Conservation (phyloP, 805 yeast species). For the Yamadazyma tumulicola region DNA sequence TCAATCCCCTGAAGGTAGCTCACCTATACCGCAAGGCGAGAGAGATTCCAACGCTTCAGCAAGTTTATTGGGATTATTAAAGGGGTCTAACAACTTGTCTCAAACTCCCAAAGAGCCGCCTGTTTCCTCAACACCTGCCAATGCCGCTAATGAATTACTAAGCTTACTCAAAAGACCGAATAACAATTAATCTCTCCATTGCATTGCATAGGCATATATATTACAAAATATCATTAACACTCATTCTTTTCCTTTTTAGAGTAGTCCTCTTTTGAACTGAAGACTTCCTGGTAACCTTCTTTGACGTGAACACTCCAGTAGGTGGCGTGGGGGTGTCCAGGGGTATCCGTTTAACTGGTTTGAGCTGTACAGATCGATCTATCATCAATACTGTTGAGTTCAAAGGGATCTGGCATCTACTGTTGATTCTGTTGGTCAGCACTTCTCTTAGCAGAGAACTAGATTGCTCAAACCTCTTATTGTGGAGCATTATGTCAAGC, state of each 20-base stretch:
- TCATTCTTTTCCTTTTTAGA: background rate
- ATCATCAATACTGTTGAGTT: constrained; percentile 4
- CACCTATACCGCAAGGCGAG: constrained; percentile 1
- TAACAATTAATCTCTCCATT: background rate
- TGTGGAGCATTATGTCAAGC: constrained; percentile 17
- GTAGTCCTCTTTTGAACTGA: constrained; percentile 1
- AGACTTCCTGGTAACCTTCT: constrained; percentile 1
- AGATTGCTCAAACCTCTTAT: constrained; percentile 4
- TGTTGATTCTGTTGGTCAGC: constrained; percentile 7
- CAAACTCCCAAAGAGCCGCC: constrained; percentile 2
- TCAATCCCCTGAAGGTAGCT: constrained; percentile 2
- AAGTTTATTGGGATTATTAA: constrained; percentile 14
- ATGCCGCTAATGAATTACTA: constrained; percentile 21
- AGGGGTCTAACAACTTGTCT: background rate
- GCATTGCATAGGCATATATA: background rate
- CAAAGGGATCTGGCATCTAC: constrained; percentile 5
- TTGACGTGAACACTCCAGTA: constrained; percentile 3
- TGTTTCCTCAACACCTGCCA: constrained; percentile 2
- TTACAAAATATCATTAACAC: constrained; percentile 1
- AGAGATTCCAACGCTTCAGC: constrained; percentile 10
- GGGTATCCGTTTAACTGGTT: constrained; percentile 1
- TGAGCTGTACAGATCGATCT: constrained; percentile 4
- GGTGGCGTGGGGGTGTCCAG: background rate
- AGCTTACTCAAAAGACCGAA: constrained; percentile 18
- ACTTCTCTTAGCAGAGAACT: constrained; percentile 6